Evolutionary conservation across 2,329 filamentous ascomycete species (phyloP), one percentile per base, ranked within the genome.

Genomic region (Sporothrix schenckii): DNA sequence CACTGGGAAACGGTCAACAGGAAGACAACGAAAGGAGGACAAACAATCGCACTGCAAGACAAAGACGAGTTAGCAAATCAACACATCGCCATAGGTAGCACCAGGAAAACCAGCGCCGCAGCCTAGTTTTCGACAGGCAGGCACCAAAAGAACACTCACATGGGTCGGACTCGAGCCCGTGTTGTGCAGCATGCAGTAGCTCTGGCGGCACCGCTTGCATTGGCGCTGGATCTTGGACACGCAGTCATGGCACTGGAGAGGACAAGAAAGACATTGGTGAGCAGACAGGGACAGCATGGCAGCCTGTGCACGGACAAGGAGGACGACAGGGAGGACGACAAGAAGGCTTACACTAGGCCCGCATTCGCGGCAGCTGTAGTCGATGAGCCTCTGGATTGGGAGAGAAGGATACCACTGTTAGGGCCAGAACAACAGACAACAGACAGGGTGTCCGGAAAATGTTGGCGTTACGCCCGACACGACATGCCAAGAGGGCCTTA

Each of bases 151-250:
- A 41, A n/a, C 14, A 81, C 84, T 82, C 77, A 87, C 85, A 74
- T 83, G 79, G 49, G 84, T 89, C n/a, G 84, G 80, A 14, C 90
- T 92, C 53, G 91, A 94, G 19, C 92, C 92, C 74, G 93, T 91
- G 74, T 96, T 93, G 77, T 97, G 92, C 70, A 90, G 85, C 72
- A 91, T 85, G 79, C 94, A 97, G 78, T 96, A 97, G 68, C 92
- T 91, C 69, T 91, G 91, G 54, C 86, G 86, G 79, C 94, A 97
- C 71, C 85, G 85, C 72, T 83, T 85, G 78, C 94, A 97, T 47
- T 83, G 85, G 60, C 89, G 86, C 76, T 94, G 92, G 34, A 89
- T 92, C 56, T 85, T 80, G 34, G 86, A 81, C 76, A 93, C 92
- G 80, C 94, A 97, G 52, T 87, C 85, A 66, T 87, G 85, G 78